Evolutionary conservation across 345 rosid species (phyloP).

Genomic region (Boechera stricta): DNA sequence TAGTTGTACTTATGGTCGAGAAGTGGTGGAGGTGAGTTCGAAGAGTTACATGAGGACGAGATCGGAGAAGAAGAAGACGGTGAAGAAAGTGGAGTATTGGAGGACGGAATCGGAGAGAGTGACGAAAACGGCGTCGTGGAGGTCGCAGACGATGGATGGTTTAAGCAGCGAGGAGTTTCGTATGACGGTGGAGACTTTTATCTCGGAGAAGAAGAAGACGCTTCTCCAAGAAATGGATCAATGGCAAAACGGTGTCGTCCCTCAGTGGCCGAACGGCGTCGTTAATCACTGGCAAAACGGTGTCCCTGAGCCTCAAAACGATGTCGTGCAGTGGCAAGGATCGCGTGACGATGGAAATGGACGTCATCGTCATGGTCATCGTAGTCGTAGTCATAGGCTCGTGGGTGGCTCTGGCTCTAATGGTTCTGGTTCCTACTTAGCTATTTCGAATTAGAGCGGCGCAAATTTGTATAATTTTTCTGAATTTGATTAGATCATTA

Average conservation of each 20-base stretch:
- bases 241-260: neutral
- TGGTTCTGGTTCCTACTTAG: slow-evolving; percentile 28
- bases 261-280: slow-evolving; percentile 2
- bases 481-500: neutral
- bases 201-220: slow-evolving; percentile 34
- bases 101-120: slow-evolving; percentile 34
- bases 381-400: slow-evolving; percentile 18
- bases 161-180: slow-evolving; percentile 49
- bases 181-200: slow-evolving; percentile 45
- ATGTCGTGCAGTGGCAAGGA: slow-evolving; percentile 3
- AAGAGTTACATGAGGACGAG: slow-evolving; percentile 32
- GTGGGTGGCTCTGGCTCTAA: slow-evolving; percentile 31
- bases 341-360: slow-evolving; percentile 10
- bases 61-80: slow-evolving; percentile 31
- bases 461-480: neutral
- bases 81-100: slow-evolving; percentile 24
- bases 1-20: neutral
- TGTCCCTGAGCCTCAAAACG: neutral
- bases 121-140: slow-evolving; percentile 31
- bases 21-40: slow-evolving; percentile 8
- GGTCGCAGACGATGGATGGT: slow-evolving; percentile 37
- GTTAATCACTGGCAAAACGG: too few species aligned
- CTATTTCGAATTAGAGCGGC: slow-evolving; percentile 36
- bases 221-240: slow-evolving; percentile 2
- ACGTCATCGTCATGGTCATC: slow-evolving; percentile 1